phyloP scores from a whole-genome alignment of 257 asterid genomes.

The Solanum lycopersicoides region DNA sequence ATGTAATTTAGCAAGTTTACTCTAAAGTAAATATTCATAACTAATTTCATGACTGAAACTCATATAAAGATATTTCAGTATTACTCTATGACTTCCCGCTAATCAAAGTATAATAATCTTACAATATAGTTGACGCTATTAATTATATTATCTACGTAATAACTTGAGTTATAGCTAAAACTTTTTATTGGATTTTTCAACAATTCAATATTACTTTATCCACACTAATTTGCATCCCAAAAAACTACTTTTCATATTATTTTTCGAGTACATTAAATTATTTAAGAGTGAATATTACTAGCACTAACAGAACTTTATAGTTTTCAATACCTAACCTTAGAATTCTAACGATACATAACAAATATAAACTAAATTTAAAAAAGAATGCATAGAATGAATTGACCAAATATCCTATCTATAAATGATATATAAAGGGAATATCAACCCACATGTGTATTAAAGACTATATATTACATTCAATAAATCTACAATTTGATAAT shows the following conservation, averaged over 20 bases:
- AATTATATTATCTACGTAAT: background rate
- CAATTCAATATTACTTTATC: too few relatives aligned
- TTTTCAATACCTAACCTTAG: too few relatives aligned
- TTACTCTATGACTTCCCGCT: background rate
- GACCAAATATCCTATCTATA: background rate
- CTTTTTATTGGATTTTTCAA: background rate
- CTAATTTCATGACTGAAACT: background rate
- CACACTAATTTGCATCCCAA: too few relatives aligned
- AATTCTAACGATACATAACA: too few relatives aligned
- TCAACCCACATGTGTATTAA: background rate
- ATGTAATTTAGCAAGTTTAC: background rate
- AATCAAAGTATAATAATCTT: background rate
- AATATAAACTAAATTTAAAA: too few relatives aligned
- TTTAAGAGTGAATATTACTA: too few relatives aligned
- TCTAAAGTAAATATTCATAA: background rate
- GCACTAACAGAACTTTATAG: too few relatives aligned
- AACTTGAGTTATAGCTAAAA: background rate
- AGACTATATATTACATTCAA: background rate
- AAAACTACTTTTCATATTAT: too few relatives aligned
- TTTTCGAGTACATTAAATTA: too few relatives aligned
- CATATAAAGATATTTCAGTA: background rate
- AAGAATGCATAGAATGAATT: background rate
- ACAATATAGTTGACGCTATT: background rate
- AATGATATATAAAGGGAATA: background rate
- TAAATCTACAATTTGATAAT: background rate